phyloP scores from a whole-genome alignment of 2,329 filamentous ascomycete species.

The Emmonsia crescens region DNA sequence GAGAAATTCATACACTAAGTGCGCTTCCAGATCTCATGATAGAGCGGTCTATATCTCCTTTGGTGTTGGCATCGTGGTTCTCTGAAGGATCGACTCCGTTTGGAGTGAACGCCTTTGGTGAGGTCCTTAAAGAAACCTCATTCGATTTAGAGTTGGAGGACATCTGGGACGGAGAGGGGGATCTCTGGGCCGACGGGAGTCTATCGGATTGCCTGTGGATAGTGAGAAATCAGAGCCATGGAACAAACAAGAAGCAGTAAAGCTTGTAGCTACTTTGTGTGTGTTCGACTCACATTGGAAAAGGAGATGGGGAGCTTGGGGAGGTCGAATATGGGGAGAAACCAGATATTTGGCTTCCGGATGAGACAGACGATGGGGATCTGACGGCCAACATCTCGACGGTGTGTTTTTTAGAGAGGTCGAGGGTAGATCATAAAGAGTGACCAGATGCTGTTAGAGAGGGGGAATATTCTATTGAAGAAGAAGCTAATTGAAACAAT shows the following conservation, averaged over 20 bases:
- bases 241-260: not conserved
- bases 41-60: not conserved
- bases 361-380: constrained; percentile 19
- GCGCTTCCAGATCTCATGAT: constrained; percentile 1
- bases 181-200: not conserved
- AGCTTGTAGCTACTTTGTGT: not conserved
- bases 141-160: not conserved
- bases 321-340: constrained; percentile 8
- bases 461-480: not conserved
- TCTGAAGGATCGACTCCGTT: not conserved
- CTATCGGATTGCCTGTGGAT: not conserved
- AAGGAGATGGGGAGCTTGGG: constrained; percentile 8
- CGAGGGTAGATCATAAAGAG: not conserved
- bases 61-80: not conserved
- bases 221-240: not conserved
- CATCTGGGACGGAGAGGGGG: not conserved
- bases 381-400: constrained; percentile 21
- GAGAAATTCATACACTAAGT: constrained; percentile 5
- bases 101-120: not conserved
- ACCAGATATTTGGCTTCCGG: constrained; percentile 7
- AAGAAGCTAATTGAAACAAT: not conserved
- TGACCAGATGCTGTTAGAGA: not conserved
- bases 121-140: not conserved
- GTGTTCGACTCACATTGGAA: constrained; percentile 16
- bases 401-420: not conserved